phyloP scores from a whole-genome alignment of 2,329 filamentous ascomycete genomes.

The Coniochaeta prunicola region DNA sequence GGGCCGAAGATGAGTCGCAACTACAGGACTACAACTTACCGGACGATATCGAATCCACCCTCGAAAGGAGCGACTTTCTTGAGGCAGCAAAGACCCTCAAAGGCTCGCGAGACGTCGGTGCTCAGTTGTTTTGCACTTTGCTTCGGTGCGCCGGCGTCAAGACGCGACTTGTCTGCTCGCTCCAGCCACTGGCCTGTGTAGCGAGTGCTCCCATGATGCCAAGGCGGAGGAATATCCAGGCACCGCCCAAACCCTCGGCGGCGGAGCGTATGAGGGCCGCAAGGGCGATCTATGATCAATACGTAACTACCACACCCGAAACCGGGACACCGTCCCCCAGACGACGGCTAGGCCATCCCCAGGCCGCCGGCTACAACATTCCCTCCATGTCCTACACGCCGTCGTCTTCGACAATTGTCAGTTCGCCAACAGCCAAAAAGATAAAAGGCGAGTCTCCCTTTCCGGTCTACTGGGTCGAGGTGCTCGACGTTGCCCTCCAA shows the following conservation, averaged over 20 bases:
- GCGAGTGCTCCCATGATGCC: conserved; percentile 42
- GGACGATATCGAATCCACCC: conserved; percentile 57
- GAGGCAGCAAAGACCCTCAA: conserved; percentile 59
- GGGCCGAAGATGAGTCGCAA: conserved; percentile 63
- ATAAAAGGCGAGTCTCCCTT: conserved; percentile 68
- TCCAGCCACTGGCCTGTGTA: conserved; percentile 72
- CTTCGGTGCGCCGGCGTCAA: conserved; percentile 77
- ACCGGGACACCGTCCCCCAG: conserved; percentile 28
- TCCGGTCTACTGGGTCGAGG: conserved; percentile 92
- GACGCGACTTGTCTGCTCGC: conserved; percentile 77
- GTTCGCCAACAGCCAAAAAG: conserved; percentile 27
- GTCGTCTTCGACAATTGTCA: conserved; percentile 22
- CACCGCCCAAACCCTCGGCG: conserved; percentile 22
- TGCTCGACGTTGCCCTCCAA: conserved; percentile 76
- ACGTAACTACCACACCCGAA: conserved; percentile 15
- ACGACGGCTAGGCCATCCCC: conserved; percentile 44
- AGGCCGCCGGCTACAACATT: conserved; percentile 45
- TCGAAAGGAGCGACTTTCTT: conserved; percentile 68
- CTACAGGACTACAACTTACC: conserved; percentile 52
- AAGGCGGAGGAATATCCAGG: conserved; percentile 27
- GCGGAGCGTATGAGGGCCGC: conserved; percentile 28
- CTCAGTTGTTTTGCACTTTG: conserved; percentile 84
- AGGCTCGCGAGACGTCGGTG: conserved; percentile 84
- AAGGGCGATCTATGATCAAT: conserved; percentile 26
- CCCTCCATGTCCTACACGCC: conserved; percentile 27